Percentiles rank a stretch among this genome's conserved stretches.
These are phyloP conservation scores for Blastobotrys parvus DNA, from an alignment of 805 yeast species.

Conservation along the genomic window DNA sequence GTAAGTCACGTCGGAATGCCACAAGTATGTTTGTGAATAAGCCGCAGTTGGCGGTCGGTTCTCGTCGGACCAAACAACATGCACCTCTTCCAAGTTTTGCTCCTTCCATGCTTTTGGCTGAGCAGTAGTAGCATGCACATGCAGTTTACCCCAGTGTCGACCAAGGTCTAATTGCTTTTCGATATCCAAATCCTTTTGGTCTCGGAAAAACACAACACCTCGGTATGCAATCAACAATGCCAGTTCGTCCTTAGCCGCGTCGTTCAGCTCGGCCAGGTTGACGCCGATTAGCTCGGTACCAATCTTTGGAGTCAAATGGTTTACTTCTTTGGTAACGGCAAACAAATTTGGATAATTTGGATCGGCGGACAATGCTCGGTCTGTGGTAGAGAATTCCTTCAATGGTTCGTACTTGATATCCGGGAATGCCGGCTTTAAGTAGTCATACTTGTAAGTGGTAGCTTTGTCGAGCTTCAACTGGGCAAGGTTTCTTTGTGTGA, in stretches of 20 bases:
- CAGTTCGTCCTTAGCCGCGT: conserved; percentile 39
- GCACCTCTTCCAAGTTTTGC: conserved; percentile 33
- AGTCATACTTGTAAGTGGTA: conserved; percentile 20
- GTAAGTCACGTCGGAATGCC: conserved; percentile 74
- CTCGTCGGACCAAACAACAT: conserved; percentile 24
- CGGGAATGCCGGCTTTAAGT: conserved; percentile 26
- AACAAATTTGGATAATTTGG: conserved; percentile 22
- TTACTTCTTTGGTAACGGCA: conserved; percentile 22
- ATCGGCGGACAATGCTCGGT: conserved; percentile 25
- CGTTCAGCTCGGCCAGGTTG: conserved; percentile 34
- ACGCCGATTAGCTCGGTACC: conserved; percentile 57
- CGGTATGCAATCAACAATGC: conserved; percentile 40
- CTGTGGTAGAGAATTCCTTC: conserved; percentile 17
- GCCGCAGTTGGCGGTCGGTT: conserved; percentile 21
- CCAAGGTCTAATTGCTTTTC: conserved; percentile 53
- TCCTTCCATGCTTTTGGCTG: conserved; percentile 43
- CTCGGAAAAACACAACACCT: conserved; percentile 42
- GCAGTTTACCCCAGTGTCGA: conserved; percentile 56
- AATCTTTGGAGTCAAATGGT: conserved; percentile 55
- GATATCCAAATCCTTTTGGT: conserved; percentile 50
- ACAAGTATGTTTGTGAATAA: conserved; percentile 27
- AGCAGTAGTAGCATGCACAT: conserved; percentile 38
- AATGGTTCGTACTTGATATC: conserved; percentile 26
- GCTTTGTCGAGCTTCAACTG: neutral
- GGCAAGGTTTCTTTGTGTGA: neutral